phyloP scores from a whole-genome alignment of 2,329 filamentous ascomycete genomes.

The Botrytis porri region DNA sequence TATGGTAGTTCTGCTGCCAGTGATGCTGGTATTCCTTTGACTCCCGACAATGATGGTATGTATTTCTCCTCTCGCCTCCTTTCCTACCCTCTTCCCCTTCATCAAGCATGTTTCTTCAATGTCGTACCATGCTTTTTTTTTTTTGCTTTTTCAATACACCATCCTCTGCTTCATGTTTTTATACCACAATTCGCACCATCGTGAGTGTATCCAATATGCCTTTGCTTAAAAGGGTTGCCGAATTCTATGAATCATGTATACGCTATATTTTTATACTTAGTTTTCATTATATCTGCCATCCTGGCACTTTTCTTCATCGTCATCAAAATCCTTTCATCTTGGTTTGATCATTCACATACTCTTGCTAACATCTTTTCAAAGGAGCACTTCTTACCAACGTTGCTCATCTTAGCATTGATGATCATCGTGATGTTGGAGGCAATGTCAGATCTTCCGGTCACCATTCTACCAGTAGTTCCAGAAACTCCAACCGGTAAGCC shows the following conservation, averaged over 20 bases:
- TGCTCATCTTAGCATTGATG: conserved; percentile 21
- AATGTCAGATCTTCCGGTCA: conserved; percentile 21
- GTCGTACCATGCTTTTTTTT: not conserved
- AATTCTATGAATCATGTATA: not conserved
- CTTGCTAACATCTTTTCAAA: conserved; percentile 17
- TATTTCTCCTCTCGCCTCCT: not conserved
- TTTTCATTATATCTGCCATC: not conserved
- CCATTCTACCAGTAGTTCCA: conserved; percentile 24
- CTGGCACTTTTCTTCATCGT: too few species aligned
- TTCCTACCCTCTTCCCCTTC: not conserved
- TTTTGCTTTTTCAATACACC: not conserved
- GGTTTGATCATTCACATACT: not conserved
- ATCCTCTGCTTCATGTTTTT: not conserved
- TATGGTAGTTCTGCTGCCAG: conserved; percentile 30
- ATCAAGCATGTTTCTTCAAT: not conserved
- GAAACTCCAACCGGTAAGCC: conserved; percentile 28
- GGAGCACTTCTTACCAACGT: conserved; percentile 21
- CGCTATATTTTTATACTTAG: not conserved
- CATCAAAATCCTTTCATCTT: not conserved
- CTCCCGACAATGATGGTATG: conserved; percentile 29
- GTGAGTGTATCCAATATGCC: not conserved
- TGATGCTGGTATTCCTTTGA: conserved; percentile 26
- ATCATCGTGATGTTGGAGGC: conserved; percentile 24
- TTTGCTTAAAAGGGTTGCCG: not conserved
- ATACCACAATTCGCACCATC: not conserved